Evolutionary conservation across 169 alveolate species (phyloP), one percentile per base, ranked within the genome.

Genomic region (Besnoitia besnoiti): DNA sequence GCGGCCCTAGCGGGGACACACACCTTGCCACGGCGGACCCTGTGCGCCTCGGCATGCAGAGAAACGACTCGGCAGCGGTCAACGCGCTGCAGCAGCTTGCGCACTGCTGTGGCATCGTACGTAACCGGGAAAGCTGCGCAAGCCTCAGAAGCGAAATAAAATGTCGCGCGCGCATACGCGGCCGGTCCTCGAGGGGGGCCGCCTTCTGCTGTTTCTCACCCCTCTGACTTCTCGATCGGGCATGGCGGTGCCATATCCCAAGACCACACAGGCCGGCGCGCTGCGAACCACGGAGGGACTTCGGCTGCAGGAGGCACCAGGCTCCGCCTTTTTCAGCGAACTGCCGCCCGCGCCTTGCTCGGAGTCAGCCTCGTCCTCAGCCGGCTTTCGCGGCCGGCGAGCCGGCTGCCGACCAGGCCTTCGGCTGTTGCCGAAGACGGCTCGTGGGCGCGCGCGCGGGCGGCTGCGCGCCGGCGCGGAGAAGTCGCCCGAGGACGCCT

Each of bases 211-310:
- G n/a, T 14, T 51, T 51, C 67, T 51, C 67, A 51, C n/a, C 39
- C 82, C 82, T 1, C 44, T 10, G 24, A 73, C 46, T n/a, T 73
- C 82, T 19, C 82, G 39, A 73, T 10, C 46, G 46, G 82, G 82
- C 82, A 73, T 73, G 24, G 46, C 46, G n/a, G 82, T 19, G 39
- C 82, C 82, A n/a, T 73, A 73, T 42, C 82, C 82, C 19, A 73
- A 10, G 0, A 73, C 82, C 27, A 73, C 82, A 42, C 82, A 73
- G 27, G 82, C 44, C 5, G 44, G 82, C 39, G 21, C 14, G 46
- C 82, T 73, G 19, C 46, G 39, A 24, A 19, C 3, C 47, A 73
- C 46, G 3, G 82, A 73, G 46, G 82, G 82, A 73, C 82, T 73
- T 73, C 82, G 44, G 46, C 82, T 73, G 82, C 67, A 55, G 3